Conservation (phyloP, 108 stramenopile species). For the Ochromonas danica region DNA sequence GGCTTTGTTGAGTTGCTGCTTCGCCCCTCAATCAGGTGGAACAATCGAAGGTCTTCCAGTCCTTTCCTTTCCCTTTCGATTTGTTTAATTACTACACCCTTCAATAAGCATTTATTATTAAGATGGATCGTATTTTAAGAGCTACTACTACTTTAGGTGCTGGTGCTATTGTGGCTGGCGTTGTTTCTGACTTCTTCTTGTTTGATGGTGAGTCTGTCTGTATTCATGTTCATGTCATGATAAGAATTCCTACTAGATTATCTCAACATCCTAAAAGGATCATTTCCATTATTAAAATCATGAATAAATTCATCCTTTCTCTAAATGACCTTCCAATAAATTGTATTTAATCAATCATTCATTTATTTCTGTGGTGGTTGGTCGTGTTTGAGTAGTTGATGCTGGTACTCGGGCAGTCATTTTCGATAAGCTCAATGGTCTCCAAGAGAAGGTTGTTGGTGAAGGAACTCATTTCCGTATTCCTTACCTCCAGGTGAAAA, state of each 20-base stretch:
- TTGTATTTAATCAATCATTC: background rate
- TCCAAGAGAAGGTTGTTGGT: constrained; percentile 74
- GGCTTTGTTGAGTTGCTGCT: too few species aligned
- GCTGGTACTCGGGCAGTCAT: constrained; percentile 97
- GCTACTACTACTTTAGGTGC: constrained; percentile 3
- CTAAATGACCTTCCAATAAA: background rate
- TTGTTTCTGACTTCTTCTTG: constrained; percentile 28
- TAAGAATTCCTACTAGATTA: background rate
- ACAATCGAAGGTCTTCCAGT: too few species aligned
- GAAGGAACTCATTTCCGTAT: constrained; percentile 89
- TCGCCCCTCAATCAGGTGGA: too few species aligned
- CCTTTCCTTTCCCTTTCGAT: too few species aligned
- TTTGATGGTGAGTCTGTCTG: constrained; percentile 23
- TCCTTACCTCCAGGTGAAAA: constrained; percentile 46
- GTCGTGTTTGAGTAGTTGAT: constrained; percentile 85
- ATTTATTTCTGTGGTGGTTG: background rate
- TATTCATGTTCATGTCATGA: background rate
- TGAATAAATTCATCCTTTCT: background rate
- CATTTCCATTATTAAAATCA: background rate
- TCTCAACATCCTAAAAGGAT: background rate
- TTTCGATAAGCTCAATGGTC: constrained; percentile 93
- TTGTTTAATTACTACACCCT: too few species aligned
- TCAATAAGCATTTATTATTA: too few species aligned
- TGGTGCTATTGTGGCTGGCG: constrained; percentile 2
- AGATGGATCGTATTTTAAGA: background rate